Evolutionary conservation across 768 basidiomycete species (phyloP).

Genomic region (Suillus alpinus): DNA sequence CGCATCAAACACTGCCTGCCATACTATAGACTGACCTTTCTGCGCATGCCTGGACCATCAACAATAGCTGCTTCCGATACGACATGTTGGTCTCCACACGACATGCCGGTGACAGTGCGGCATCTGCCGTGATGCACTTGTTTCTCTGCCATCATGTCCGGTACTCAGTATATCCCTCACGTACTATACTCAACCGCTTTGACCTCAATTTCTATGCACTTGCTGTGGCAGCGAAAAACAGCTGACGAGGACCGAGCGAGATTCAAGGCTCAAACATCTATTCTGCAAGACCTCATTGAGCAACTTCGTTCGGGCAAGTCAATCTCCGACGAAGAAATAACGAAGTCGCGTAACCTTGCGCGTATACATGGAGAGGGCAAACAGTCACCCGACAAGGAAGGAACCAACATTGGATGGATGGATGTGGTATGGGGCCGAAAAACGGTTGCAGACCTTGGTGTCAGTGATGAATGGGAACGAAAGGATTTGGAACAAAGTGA

Average conservation of each 20-base stretch:
- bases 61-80: background rate
- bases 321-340: constrained; percentile 50
- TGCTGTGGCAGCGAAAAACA: constrained; percentile 50
- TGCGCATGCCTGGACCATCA: background rate
- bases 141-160: constrained; percentile 16
- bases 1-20: background rate
- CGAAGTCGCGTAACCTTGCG: constrained; percentile 53
- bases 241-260: constrained; percentile 54
- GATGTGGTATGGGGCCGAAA: constrained; percentile 49
- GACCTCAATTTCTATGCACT: constrained; percentile 66
- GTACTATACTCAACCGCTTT: constrained; percentile 63
- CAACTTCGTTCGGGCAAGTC: constrained; percentile 48
- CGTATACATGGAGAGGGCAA: constrained; percentile 29
- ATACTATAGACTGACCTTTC: background rate
- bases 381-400: background rate
- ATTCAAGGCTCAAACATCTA: constrained; percentile 54
- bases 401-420: constrained; percentile 41
- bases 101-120: background rate
- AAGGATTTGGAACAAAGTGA: constrained; percentile 39
- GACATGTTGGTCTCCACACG: background rate
- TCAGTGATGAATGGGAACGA: constrained; percentile 36
- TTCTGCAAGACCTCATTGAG: constrained; percentile 56
- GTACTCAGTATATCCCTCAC: constrained; percentile 55
- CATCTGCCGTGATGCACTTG: background rate
- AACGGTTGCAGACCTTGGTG: constrained; percentile 4